Base-by-base conservation (phyloP, 2,329 filamentous ascomycete genomes). In the Aspergillus viridinutans region DNA sequence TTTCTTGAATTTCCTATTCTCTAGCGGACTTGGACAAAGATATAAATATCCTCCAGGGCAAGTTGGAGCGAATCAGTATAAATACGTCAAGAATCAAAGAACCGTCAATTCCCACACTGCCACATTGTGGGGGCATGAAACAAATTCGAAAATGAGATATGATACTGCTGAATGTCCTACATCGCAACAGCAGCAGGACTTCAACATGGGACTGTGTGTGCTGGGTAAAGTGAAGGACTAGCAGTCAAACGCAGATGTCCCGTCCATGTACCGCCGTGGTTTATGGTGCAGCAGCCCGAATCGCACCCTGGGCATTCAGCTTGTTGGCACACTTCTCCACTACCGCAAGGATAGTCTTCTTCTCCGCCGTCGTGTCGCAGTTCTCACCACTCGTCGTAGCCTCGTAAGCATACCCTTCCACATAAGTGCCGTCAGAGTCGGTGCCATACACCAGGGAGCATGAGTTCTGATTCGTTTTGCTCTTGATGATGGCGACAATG, bases 181-280 rank as follows among this genome's bases (percentile, higher is more conserved):
- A 2, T 32, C 29, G 3, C 29, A 14, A 5, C 12, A 14, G 29
- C 10, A 14, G 29, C 29, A 12, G 4, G 12, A 4, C 12, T 14
- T 32, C 14, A 48, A 45, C 40, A 53, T 35, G 38, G 70, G 6
- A 35, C 52, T 17, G 52, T 35, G 12, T 26, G 23, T 7, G 40
- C 52, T 20, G 52, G 42, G 17, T 53, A 53, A 9, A 35, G 17
- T 25, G n/a, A 17, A 8, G 52, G 52, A 20, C 48, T 43, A 29
- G 52, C 42, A 28, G 32, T 53, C 38, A 53, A 14, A 17, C 52
- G 40, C 42, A 53, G 32, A 21, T 53, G 52, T 4, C 52, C 52
- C 3, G 8, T n/a, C 52, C 52, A 53, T 4, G 52, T 48, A 6
- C 52, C 42, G 10, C 40, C 26, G 48, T 53, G 52, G 6, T 21